These are phyloP conservation scores for Pythium brassicae DNA, from an alignment of 352 stramenopile genomes.

Conservation along the genomic window DNA sequence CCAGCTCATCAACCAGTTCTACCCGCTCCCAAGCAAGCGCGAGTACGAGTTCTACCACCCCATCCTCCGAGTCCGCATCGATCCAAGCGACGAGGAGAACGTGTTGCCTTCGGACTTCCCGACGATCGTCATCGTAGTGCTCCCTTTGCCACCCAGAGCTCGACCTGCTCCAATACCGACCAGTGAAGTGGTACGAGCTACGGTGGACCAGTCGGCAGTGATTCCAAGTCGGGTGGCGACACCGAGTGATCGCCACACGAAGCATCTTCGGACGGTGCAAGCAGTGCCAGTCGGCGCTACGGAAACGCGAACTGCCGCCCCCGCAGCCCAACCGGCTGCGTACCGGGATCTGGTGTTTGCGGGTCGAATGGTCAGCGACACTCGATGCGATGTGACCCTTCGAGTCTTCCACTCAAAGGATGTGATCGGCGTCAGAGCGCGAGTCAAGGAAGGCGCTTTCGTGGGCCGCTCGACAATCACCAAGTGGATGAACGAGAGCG, in stretches of 20 bases:
- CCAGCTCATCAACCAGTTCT: constrained; percentile 27
- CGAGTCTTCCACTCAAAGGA: constrained; percentile 7
- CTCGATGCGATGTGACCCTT: constrained; percentile 3
- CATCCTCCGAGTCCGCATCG: constrained; percentile 2
- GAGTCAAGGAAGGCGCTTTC: constrained; percentile 1
- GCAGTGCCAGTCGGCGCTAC: not conserved
- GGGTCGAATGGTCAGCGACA: not conserved
- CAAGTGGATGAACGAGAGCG: constrained; percentile 5
- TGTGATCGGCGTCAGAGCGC: constrained; percentile 6
- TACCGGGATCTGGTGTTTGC: constrained; percentile 6
- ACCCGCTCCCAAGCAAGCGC: constrained; percentile 19
- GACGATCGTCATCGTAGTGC: constrained; percentile 5
- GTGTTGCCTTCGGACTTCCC: constrained; percentile 10
- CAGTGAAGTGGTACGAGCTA: not conserved
- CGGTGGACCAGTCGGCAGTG: not conserved
- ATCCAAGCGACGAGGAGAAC: constrained; percentile 8
- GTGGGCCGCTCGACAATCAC: constrained; percentile 2
- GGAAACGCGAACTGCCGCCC: not conserved
- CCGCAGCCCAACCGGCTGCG: not conserved
- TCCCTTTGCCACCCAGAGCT: constrained; percentile 3
- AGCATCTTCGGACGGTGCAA: too few relatives aligned
- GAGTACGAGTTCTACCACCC: constrained; percentile 26
- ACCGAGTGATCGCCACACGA: too few relatives aligned
- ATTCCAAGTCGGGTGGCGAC: not conserved
- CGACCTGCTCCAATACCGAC: not conserved